phyloP scores from a whole-genome alignment of 2,329 filamentous ascomycete genomes.

The Penicillium occitanis region DNA sequence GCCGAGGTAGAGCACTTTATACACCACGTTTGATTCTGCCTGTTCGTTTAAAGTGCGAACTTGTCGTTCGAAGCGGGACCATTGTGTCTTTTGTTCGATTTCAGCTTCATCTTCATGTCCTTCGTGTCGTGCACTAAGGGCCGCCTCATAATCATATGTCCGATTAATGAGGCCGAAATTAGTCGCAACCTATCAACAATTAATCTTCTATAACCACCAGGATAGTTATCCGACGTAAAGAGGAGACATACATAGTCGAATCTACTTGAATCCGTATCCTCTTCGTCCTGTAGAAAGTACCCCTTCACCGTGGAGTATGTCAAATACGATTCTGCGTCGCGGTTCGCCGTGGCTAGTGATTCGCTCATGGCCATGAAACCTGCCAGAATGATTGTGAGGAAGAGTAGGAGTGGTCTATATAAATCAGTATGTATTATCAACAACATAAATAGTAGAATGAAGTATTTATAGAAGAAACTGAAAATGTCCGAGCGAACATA shows the following conservation, averaged over 20 bases:
- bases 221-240: background rate
- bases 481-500: background rate
- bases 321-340: slow-evolving; percentile 26
- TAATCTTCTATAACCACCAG: background rate
- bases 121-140: slow-evolving; percentile 15
- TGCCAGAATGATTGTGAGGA: slow-evolving; percentile 21
- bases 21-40: slow-evolving; percentile 41
- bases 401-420: slow-evolving; percentile 14
- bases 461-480: slow-evolving; percentile 17
- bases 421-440: background rate
- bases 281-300: slow-evolving; percentile 54
- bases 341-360: slow-evolving; percentile 1
- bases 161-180: slow-evolving; percentile 54
- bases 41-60: slow-evolving; percentile 48
- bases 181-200: slow-evolving; percentile 33
- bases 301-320: slow-evolving; percentile 46
- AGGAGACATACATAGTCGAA: slow-evolving; percentile 50
- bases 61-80: slow-evolving; percentile 54
- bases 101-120: background rate
- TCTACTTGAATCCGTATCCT: slow-evolving; percentile 44
- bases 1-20: slow-evolving; percentile 59
- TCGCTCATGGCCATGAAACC: slow-evolving; percentile 25
- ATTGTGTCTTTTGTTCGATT: slow-evolving; percentile 47
- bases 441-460: background rate
- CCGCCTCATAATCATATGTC: slow-evolving; percentile 40